Conservation (phyloP, 306 rosid species). For the Quercus aquifolioides region DNA sequence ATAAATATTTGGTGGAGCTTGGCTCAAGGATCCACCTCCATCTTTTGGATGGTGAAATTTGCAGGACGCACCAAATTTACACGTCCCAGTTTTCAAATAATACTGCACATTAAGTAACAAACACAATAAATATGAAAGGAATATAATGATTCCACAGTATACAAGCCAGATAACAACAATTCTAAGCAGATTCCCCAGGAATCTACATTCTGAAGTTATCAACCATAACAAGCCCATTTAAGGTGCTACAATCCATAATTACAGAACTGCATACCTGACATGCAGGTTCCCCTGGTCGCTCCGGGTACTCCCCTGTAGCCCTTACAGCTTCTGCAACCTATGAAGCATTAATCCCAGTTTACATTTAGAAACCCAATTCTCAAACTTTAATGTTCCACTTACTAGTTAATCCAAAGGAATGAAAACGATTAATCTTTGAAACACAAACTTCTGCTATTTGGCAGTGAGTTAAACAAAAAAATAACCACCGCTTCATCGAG, state of each 20-base stretch:
- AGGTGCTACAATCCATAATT: neutral
- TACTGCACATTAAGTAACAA: constrained; percentile 45
- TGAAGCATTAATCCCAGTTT: constrained; percentile 12
- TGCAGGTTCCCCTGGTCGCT: constrained; percentile 73
- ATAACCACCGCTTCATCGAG: neutral
- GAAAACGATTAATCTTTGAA: neutral
- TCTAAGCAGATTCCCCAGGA: neutral
- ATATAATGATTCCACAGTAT: neutral
- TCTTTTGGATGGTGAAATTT: constrained; percentile 88
- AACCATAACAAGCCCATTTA: neutral
- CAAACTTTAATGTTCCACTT: neutral
- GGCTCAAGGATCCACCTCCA: constrained; percentile 73
- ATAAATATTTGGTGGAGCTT: constrained; percentile 71
- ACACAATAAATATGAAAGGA: constrained; percentile 9
- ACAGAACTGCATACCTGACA: constrained; percentile 57
- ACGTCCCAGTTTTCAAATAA: constrained; percentile 83
- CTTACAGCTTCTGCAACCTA: constrained; percentile 89
- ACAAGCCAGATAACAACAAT: neutral
- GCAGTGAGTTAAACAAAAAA: neutral
- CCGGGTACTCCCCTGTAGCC: constrained; percentile 95
- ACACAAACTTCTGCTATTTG: neutral
- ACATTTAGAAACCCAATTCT: constrained; percentile 5
- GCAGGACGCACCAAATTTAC: constrained; percentile 94
- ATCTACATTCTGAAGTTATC: constrained; percentile 6
- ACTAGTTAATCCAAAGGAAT: neutral